A percentile compares a stretch with the other conserved stretches of the same genome.
phyloP scores from a whole-genome alignment of 805 yeast genomes.

The Metschnikowia corniflorae region DNA sequence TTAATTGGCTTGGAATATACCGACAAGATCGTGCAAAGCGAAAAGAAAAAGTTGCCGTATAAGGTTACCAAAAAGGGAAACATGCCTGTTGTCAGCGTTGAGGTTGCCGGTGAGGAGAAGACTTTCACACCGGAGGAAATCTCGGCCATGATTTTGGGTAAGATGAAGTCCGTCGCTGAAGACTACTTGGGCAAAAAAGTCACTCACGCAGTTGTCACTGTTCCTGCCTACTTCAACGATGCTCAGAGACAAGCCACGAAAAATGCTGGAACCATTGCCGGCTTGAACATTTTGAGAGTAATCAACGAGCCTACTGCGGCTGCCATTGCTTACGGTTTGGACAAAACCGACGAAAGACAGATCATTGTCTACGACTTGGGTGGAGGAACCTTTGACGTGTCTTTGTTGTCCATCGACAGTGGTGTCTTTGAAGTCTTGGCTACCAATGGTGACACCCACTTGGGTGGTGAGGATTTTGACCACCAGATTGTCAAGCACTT shows the following conservation, averaged over 20 bases:
- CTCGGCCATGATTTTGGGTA: constrained; percentile 85
- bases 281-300: constrained; percentile 21
- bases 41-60: constrained; percentile 88
- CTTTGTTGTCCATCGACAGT: constrained; percentile 22
- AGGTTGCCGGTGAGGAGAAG: constrained; percentile 81
- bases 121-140: constrained; percentile 92
- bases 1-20: constrained; percentile 76
- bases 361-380: constrained; percentile 23
- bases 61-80: constrained; percentile 67
- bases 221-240: constrained; percentile 23
- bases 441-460: constrained; percentile 40
- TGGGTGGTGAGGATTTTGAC: constrained; percentile 24
- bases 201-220: constrained; percentile 22
- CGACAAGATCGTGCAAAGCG: constrained; percentile 38
- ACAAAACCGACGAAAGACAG: constrained; percentile 21
- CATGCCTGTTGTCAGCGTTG: constrained; percentile 79
- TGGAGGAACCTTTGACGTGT: constrained; percentile 24
- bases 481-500: constrained; percentile 20
- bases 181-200: constrained; percentile 22
- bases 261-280: constrained; percentile 22
- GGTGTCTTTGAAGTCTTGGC: constrained; percentile 24
- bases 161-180: constrained; percentile 58
- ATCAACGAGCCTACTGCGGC: constrained; percentile 24
- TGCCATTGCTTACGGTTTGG: constrained; percentile 30
- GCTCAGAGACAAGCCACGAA: constrained; percentile 24